A percentile compares a stretch with the other conserved stretches of the same genome.
These are phyloP conservation scores for Moniliophthora roreri DNA, from an alignment of 1,284 basidiomycete species.

Conservation along the genomic window DNA sequence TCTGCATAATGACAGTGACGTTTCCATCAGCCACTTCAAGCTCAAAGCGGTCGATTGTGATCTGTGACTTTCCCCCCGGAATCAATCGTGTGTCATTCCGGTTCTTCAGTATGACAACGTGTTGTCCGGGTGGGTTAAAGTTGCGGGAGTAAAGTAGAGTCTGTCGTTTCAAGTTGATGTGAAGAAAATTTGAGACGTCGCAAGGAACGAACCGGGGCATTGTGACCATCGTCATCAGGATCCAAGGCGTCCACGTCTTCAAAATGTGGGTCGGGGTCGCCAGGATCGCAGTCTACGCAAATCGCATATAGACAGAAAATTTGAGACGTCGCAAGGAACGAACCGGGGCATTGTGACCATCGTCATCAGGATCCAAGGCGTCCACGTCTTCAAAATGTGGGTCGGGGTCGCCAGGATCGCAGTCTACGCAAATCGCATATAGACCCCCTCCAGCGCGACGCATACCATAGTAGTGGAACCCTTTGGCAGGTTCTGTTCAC, in stretches of 20 bases:
- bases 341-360: constrained; percentile 29
- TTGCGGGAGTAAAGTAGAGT: not conserved
- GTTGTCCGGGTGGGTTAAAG: not conserved
- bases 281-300: constrained; percentile 30
- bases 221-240: constrained; percentile 24
- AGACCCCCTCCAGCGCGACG: constrained; percentile 16
- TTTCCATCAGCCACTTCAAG: constrained; percentile 20
- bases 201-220: constrained; percentile 25
- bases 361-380: constrained; percentile 23
- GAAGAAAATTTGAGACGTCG: too few relatives aligned
- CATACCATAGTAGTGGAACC: constrained; percentile 30
- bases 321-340: not conserved
- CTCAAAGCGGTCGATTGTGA: constrained; percentile 28
- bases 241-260: constrained; percentile 25
- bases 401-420: constrained; percentile 26
- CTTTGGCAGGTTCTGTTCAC: constrained; percentile 23
- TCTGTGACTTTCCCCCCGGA: constrained; percentile 25
- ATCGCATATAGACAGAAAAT: too few relatives aligned
- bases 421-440: constrained; percentile 29
- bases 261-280: constrained; percentile 20
- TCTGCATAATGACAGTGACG: not conserved
- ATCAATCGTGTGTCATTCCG: constrained; percentile 2
- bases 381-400: constrained; percentile 23
- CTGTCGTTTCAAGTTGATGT: not conserved
- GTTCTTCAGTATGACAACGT: not conserved